A percentile compares a stretch with the other conserved stretches of the same genome.
phyloP scores from a whole-genome alignment of 768 basidiomycete genomes.

The Phlegmacium glaucopus region DNA sequence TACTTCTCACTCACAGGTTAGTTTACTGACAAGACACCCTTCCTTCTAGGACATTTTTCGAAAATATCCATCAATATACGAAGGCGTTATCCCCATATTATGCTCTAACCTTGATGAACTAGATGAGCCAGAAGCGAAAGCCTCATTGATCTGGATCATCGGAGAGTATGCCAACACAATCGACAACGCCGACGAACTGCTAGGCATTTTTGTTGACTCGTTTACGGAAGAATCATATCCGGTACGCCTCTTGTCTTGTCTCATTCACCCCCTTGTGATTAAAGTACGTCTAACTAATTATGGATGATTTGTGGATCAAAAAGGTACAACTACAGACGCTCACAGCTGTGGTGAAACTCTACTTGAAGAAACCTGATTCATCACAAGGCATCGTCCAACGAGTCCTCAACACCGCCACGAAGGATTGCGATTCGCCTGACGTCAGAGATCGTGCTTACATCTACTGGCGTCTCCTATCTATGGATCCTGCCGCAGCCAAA shows the following conservation, averaged over 20 bases:
- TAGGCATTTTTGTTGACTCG: constrained; percentile 85
- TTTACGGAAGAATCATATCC: constrained; percentile 94
- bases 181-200: constrained; percentile 92
- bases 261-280: neutral
- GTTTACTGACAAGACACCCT: neutral
- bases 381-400: constrained; percentile 90
- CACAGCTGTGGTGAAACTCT: constrained; percentile 96
- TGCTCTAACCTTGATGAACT: constrained; percentile 95
- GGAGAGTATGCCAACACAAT: constrained; percentile 98
- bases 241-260: constrained; percentile 38
- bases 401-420: constrained; percentile 92
- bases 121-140: constrained; percentile 97
- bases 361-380: constrained; percentile 90
- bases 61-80: constrained; percentile 94
- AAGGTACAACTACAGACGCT: constrained; percentile 78
- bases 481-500: constrained; percentile 95
- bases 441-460: constrained; percentile 97
- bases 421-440: constrained; percentile 95
- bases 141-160: constrained; percentile 98
- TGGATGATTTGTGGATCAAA: neutral
- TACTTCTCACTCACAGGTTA: neutral
- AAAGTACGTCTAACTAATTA: too few species aligned
- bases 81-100: constrained; percentile 93
- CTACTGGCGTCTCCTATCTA: constrained; percentile 93
- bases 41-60: constrained; percentile 87